Evolutionary conservation across 352 stramenopile genomes (phyloP).

Genomic region (Pythium catenulatum): DNA sequence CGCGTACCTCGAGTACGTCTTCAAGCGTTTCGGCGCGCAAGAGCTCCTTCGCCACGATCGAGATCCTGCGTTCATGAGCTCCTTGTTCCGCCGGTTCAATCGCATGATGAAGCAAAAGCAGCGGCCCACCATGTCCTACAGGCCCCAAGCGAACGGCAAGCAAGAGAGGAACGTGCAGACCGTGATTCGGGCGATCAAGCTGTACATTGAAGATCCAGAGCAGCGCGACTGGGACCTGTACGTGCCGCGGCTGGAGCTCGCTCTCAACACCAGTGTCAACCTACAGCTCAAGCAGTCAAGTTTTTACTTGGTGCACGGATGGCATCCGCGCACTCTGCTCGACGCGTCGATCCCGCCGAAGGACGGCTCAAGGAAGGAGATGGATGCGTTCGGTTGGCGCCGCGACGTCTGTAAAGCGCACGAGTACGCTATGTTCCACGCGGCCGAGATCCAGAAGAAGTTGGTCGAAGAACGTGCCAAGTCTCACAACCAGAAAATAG

Average conservation of each 20-base stretch:
- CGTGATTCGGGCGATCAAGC: slow-evolving; percentile 27
- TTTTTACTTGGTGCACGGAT: slow-evolving; percentile 36
- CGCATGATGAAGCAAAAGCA: slow-evolving; percentile 31
- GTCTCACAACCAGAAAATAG: not conserved
- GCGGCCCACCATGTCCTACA: slow-evolving; percentile 25
- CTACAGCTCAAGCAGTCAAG: not conserved
- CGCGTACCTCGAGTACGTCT: slow-evolving; percentile 40
- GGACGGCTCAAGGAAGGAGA: not conserved
- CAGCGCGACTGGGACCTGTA: slow-evolving; percentile 43
- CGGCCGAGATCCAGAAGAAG: slow-evolving; percentile 28
- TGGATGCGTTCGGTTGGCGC: not conserved
- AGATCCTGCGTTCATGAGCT: slow-evolving; percentile 39
- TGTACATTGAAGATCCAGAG: slow-evolving; percentile 21
- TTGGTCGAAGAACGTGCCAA: slow-evolving; percentile 18
- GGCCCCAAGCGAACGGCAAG: slow-evolving; percentile 39
- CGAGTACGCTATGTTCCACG: slow-evolving; percentile 2
- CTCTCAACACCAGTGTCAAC: slow-evolving; percentile 30
- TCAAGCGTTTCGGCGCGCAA: slow-evolving; percentile 36
- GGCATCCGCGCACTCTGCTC: slow-evolving; percentile 4
- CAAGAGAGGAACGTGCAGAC: slow-evolving; percentile 44
- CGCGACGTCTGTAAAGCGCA: not conserved
- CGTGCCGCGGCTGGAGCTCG: slow-evolving; percentile 11
- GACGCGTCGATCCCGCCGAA: not conserved
- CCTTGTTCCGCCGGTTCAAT: slow-evolving; percentile 36
- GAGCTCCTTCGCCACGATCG: slow-evolving; percentile 45